Base-by-base conservation (phyloP, 116 monocot species). In the Cymodocea nodosa region DNA sequence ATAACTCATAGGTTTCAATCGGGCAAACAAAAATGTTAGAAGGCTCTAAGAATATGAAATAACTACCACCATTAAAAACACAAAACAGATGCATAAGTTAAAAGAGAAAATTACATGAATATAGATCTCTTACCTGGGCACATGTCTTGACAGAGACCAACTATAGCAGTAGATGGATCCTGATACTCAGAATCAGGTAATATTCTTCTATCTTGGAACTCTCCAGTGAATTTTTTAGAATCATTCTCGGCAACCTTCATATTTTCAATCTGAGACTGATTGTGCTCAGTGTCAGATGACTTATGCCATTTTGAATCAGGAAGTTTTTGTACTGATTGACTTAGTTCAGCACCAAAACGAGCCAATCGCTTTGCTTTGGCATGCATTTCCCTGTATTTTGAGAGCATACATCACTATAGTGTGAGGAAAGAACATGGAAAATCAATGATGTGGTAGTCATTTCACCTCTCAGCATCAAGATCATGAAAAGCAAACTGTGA, bases 101-200 rank as follows among this genome's bases (percentile, higher is more conserved):
- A 36, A 61, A 36, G 36, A 61, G 15, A 61, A 61, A 39, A 15
- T 61, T 61, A 54, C n/a, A 20, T 17, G 15, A n/a, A 4, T 35
- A 30, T 35, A 61, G 8, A 53, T 35, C 53, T n/a, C 16, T 50
- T 66, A 99, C 98, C 98, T 81, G 98, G 89, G 80, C 98, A 99
- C 98, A 99, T 99, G 78, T 99, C 89, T 50, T 81, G 81, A 58
- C 98, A 99, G 14, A 89, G 67, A 5, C 98, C 98, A 66, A 82
- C 69, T 35, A 95, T 78, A 74, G 69, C 70, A 66, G 59, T 58
- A 40, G 71, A 61, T 55, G 83, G 75, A 62, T 76, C 76, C 35
- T 35, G 49, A 52, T 56, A 77, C 66, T 80, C 81, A 67, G 56
- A 12, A 56, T 83, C 81, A 59, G 57, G 11, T 25, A 76, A 64